Evolutionary conservation across 2,329 filamentous ascomycete species (phyloP).

Genomic region (Septoria linicola): DNA sequence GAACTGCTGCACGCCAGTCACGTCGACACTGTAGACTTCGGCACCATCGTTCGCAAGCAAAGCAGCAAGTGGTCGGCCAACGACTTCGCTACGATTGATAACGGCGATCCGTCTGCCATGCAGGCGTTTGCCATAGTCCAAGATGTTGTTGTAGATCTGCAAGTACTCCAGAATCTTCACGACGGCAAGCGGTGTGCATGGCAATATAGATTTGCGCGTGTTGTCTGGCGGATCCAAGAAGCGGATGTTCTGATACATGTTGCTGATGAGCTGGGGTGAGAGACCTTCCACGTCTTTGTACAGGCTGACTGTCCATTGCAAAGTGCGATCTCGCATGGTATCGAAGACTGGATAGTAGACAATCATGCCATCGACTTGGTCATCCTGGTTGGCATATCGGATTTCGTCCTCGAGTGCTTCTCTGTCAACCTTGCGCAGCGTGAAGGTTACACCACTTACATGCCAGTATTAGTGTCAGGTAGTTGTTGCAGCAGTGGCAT

Average conservation of each 20-base stretch:
- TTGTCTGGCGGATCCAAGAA: conserved; percentile 80
- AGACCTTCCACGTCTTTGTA: conserved; percentile 95
- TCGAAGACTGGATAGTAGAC: conserved; percentile 99
- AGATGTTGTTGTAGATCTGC: conserved; percentile 92
- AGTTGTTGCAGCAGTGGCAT: conserved; percentile 2
- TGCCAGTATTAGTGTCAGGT: conserved; percentile 7
- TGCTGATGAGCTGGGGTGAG: conserved; percentile 90
- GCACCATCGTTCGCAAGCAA: conserved; percentile 95
- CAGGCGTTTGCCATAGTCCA: conserved; percentile 87
- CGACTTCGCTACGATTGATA: conserved; percentile 94
- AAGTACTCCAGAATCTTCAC: conserved; percentile 97
- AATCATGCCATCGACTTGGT: conserved; percentile 79
- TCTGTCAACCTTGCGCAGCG: conserved; percentile 78
- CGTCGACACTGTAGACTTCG: conserved; percentile 89
- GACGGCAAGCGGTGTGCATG: conserved; percentile 91
- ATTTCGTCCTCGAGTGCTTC: conserved; percentile 89
- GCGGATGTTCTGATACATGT: conserved; percentile 99
- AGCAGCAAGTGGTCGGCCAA: conserved; percentile 87
- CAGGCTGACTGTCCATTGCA: conserved; percentile 89
- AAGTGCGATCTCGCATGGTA: conserved; percentile 84
- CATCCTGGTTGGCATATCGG: conserved; percentile 77
- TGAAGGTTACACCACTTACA: conserved; percentile 76
- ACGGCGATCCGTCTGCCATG: conserved; percentile 94
- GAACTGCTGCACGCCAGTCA: conserved; percentile 89
- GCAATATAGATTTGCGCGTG: conserved; percentile 84